phyloP scores from a whole-genome alignment of 305 asterid species.

The Salvia sclarea region DNA sequence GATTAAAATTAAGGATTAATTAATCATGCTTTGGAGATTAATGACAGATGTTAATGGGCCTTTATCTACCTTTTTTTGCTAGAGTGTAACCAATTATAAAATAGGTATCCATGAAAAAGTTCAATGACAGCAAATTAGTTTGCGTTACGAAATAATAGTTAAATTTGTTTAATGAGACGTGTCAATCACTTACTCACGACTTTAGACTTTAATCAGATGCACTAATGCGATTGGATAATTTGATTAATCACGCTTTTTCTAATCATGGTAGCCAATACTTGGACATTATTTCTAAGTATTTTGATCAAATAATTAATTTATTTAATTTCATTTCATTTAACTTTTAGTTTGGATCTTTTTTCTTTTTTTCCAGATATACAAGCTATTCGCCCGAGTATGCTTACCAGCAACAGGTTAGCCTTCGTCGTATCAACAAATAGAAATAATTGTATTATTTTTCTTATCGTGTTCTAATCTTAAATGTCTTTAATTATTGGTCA shows the following conservation, averaged over 20 bases:
- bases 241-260: background rate
- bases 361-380: slow-evolving; percentile 22
- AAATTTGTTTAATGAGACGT: slow-evolving; percentile 12
- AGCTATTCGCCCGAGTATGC: slow-evolving; percentile 26
- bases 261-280: slow-evolving; percentile 18
- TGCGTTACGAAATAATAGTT: background rate
- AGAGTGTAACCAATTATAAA: background rate
- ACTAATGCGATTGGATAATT: background rate
- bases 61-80: background rate
- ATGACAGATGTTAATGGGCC: background rate
- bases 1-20: background rate
- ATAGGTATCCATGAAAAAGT: background rate
- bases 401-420: slow-evolving; percentile 34
- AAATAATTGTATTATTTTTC: too few relatives aligned
- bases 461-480: too few relatives aligned
- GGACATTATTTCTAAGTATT: background rate
- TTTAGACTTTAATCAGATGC: background rate
- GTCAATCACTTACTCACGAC: slow-evolving; percentile 24
- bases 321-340: background rate
- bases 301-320: background rate
- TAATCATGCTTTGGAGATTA: background rate
- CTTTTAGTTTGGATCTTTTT: background rate
- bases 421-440: too few relatives aligned
- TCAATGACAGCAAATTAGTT: background rate
- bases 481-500: too few relatives aligned